phyloP scores from a whole-genome alignment of 257 asterid species.

The Asclepias syriaca region DNA sequence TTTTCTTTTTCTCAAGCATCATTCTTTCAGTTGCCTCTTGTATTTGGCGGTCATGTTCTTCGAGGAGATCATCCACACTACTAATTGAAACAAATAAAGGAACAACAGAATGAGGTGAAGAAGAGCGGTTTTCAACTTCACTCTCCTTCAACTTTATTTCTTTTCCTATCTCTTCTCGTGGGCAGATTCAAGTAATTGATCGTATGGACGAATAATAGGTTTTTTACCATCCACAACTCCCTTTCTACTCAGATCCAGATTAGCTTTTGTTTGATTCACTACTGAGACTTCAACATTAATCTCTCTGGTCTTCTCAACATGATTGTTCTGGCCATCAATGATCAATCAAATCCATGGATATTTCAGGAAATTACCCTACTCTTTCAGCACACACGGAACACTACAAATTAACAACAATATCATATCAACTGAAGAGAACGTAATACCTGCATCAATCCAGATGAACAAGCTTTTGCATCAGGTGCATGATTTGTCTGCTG shows the following conservation, averaged over 20 bases:
- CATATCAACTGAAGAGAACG: neutral
- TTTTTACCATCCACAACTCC: too few relatives aligned
- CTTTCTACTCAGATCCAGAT: neutral
- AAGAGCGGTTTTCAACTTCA: neutral
- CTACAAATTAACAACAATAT: too few relatives aligned
- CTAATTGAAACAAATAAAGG: neutral
- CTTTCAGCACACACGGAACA: too few relatives aligned
- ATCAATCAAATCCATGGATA: too few relatives aligned
- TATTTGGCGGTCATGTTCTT: constrained; percentile 17
- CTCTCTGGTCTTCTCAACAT: neutral
- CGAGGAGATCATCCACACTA: constrained; percentile 11
- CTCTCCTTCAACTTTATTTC: neutral
- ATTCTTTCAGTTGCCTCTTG: constrained; percentile 4
- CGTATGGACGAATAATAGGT: too few relatives aligned
- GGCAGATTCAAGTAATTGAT: too few relatives aligned
- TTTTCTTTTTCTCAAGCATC: neutral
- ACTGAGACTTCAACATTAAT: neutral
- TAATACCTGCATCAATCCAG: constrained; percentile 2
- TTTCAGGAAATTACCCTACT: too few relatives aligned
- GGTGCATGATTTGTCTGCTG: constrained; percentile 8
- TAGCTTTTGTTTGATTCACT: neutral
- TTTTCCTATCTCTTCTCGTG: constrained; percentile 11
- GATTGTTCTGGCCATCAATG: too few relatives aligned
- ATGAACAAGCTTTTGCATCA: neutral
- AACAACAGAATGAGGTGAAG: neutral